phyloP scores from a whole-genome alignment of 768 basidiomycete genomes.

The Pilatotrama ljubarskyi region DNA sequence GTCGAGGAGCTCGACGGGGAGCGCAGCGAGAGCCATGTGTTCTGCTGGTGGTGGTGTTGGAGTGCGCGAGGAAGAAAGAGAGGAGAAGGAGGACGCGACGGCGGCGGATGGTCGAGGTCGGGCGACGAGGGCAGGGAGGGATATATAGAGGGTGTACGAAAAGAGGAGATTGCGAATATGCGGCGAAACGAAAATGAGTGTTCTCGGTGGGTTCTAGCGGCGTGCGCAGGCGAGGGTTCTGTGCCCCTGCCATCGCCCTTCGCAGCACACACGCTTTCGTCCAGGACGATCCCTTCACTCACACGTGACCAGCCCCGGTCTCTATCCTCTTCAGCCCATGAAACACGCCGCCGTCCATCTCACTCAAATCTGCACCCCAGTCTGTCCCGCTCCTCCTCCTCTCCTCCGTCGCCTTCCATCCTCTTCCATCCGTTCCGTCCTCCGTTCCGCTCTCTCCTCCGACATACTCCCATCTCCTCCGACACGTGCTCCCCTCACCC shows the following conservation, averaged over 20 bases:
- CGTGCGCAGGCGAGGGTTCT: background rate
- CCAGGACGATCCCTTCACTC: slow-evolving; percentile 15
- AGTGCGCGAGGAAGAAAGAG: slow-evolving; percentile 6
- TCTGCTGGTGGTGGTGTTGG: slow-evolving; percentile 6
- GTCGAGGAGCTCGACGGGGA: slow-evolving; percentile 68
- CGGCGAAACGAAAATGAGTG: background rate
- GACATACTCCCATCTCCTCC: slow-evolving; percentile 4
- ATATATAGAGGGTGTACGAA: slow-evolving; percentile 1
- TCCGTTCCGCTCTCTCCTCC: slow-evolving; percentile 6
- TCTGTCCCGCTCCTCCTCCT: background rate
- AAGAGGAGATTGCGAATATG: background rate
- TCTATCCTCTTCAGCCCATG: background rate
- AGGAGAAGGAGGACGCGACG: slow-evolving; percentile 3
- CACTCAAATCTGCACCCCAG: background rate
- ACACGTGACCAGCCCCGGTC: slow-evolving; percentile 14
- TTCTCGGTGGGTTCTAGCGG: background rate
- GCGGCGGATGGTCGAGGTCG: background rate
- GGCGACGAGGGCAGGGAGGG: background rate
- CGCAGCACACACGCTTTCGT: background rate
- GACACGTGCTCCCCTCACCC: background rate
- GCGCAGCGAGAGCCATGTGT: slow-evolving; percentile 45
- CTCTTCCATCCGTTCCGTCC: slow-evolving; percentile 5
- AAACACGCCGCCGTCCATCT: background rate
- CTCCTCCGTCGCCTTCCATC: slow-evolving; percentile 1
- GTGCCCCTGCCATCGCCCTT: background rate